Percentiles rank a stretch among this genome's conserved stretches.
Conservation (phyloP, 139 green algal genomes). For the Tetraselmis striata region DNA sequence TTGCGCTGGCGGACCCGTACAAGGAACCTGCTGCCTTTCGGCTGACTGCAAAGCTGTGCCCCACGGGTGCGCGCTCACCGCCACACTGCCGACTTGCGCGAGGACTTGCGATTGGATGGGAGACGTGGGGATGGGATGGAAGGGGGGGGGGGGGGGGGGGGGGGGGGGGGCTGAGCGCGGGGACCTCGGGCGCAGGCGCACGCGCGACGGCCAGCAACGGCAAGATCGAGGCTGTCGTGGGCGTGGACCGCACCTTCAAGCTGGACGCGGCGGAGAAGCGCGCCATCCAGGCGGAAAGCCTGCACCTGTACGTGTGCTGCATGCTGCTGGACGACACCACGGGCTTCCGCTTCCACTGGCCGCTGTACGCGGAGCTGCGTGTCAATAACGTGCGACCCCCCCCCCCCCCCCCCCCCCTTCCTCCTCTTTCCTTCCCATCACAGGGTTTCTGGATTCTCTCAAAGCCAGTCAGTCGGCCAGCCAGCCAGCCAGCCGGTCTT, state of each 20-base stretch:
- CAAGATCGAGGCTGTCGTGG: background rate
- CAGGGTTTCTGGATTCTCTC: too few relatives aligned
- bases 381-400: constrained; percentile 30
- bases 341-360: constrained; percentile 67
- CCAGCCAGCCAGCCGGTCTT: too few relatives aligned
- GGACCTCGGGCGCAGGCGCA: background rate
- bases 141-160: too few relatives aligned
- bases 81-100: too few relatives aligned
- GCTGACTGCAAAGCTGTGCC: too few relatives aligned
- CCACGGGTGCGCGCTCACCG: too few relatives aligned
- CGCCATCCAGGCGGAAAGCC: background rate
- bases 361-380: constrained; percentile 34
- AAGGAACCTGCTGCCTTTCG: too few relatives aligned
- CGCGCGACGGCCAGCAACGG: background rate
- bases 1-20: too few relatives aligned
- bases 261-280: background rate
- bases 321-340: constrained; percentile 56
- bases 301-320: constrained; percentile 31
- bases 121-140: too few relatives aligned
- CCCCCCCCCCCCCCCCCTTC: background rate
- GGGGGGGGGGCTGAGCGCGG: too few relatives aligned
- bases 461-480: too few relatives aligned
- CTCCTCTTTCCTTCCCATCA: background rate
- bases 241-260: background rate
- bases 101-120: too few relatives aligned